Percentiles rank a stretch among this genome's conserved stretches.
These are phyloP conservation scores for Pyrenula massariospora DNA, from an alignment of 495 filamentous ascomycete species.

Conservation along the genomic window DNA sequence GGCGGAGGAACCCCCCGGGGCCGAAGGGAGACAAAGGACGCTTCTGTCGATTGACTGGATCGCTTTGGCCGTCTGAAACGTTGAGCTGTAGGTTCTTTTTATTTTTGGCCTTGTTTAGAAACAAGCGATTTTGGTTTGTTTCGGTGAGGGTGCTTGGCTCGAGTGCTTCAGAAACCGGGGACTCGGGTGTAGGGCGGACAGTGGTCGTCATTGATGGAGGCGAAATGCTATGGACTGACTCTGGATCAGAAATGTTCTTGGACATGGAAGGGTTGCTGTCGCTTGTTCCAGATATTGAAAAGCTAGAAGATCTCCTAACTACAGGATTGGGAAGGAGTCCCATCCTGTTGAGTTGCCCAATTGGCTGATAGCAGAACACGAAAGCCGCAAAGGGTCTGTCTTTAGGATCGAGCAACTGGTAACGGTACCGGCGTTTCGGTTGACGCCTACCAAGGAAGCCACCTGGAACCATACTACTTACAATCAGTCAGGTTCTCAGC, in stretches of 20 bases:
- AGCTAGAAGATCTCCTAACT: not conserved
- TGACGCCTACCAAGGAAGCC: slow-evolving; percentile 14
- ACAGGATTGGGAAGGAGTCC: not conserved
- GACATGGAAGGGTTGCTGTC: not conserved
- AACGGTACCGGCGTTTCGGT: slow-evolving; percentile 27
- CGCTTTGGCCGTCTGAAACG: not conserved
- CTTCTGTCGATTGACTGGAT: not conserved
- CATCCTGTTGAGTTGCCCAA: not conserved
- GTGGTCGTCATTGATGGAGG: no score
- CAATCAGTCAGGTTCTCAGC: not conserved
- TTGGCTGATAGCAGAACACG: slow-evolving; percentile 17
- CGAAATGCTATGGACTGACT: not conserved
- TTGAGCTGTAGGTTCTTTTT: not conserved
- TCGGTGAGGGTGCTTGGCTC: not conserved
- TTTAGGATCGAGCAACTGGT: slow-evolving; percentile 26
- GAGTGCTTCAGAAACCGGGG: not conserved
- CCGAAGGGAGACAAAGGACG: not conserved
- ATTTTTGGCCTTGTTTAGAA: not conserved
- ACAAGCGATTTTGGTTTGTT: not conserved
- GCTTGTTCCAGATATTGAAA: not conserved
- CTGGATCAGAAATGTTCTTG: not conserved
- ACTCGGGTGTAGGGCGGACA: not conserved
- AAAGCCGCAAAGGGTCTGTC: slow-evolving; percentile 28
- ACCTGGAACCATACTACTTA: slow-evolving; percentile 16
- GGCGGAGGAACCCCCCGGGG: not conserved